Evolutionary conservation across 2,329 filamentous ascomycete species (phyloP), one percentile per base, ranked within the genome.

Genomic region (Botrytis pseudocinerea): DNA sequence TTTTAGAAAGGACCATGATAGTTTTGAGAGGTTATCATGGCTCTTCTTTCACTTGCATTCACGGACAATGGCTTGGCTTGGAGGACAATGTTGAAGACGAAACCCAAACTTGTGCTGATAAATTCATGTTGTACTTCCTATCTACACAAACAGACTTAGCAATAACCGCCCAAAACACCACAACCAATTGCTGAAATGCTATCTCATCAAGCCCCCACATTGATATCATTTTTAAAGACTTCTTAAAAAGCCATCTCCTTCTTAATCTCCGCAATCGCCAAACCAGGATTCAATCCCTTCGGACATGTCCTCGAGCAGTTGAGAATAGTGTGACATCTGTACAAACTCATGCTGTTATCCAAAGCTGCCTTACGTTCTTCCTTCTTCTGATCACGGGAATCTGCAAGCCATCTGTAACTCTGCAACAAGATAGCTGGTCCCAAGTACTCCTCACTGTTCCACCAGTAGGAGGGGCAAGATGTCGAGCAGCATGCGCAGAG

Each of bases 401-500:
- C 96, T 81, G 91, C 92, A 78, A 99, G 88, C 96, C 96, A 99
- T 82, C 95, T 91, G 90, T 98, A 99, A 14, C 94, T 97, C 86
- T 99, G 96, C 78, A 99, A 90, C 70, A 99, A 92, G 75, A 99
- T 93, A 78, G 96, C 96, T 74, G 96, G 96, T 76, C 96, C 96
- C 69, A 99, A 93, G 87, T 99, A 99, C 85, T 98, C 95, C 85
- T 98, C 95, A 79, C 92, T 91, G 88, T 99, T 99, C 96, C 96
- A 99, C 96, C 96, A 99, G 89, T 99, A 99, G 28, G 94, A 98
- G n/a, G 96, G 96, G 88, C 96, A 99, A 64, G 95, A 97, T 35
- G 96, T 99, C 78, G 93, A 96, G 91, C 96, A 99, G 91, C 96
- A 99, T 79, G 95, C 95, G 88, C 96, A 99, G 74, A 99, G 92